phyloP scores from a whole-genome alignment of 306 rosid species.

The Begonia masoniana region DNA sequence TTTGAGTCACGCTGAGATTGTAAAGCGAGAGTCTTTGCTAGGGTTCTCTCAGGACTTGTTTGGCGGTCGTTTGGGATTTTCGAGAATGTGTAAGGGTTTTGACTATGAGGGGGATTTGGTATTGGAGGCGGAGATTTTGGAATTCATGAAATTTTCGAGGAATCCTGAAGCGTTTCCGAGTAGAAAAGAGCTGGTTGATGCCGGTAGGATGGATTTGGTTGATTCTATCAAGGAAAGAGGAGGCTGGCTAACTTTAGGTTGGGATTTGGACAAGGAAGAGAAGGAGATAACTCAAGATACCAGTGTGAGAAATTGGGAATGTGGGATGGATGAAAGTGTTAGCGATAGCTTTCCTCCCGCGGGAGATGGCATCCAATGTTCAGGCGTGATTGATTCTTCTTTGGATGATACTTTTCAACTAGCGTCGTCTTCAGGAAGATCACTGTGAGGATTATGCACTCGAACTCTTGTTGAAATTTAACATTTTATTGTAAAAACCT shows the following conservation, averaged over 20 bases:
- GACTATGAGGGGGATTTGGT: slow-evolving; percentile 34
- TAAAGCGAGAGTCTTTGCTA: slow-evolving; percentile 6
- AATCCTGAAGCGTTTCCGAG: slow-evolving; percentile 62
- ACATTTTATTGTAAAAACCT: neutral
- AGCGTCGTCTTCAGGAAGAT: slow-evolving; percentile 22
- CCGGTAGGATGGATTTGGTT: slow-evolving; percentile 74
- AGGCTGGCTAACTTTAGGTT: slow-evolving; percentile 85
- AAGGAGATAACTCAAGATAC: slow-evolving; percentile 8
- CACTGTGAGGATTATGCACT: slow-evolving; percentile 52
- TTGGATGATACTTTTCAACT: slow-evolving; percentile 13
- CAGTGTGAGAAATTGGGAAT: neutral
- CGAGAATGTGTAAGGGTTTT: slow-evolving; percentile 37
- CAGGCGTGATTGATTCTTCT: slow-evolving; percentile 18
- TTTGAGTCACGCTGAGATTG: slow-evolving; percentile 5
- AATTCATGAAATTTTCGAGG: slow-evolving; percentile 63
- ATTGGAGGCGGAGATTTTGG: slow-evolving; percentile 61
- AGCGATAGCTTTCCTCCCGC: slow-evolving; percentile 3
- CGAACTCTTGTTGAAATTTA: neutral
- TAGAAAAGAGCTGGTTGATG: slow-evolving; percentile 49
- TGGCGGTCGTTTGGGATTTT: slow-evolving; percentile 26
- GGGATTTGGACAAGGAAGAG: slow-evolving; percentile 45
- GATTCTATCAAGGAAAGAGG: slow-evolving; percentile 51
- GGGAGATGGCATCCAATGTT: slow-evolving; percentile 13
- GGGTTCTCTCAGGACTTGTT: slow-evolving; percentile 6
- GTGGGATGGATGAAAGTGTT: slow-evolving; percentile 5